These are phyloP conservation scores for Aspergillus steynii DNA, from an alignment of 495 filamentous ascomycete species.

Conservation along the genomic window DNA sequence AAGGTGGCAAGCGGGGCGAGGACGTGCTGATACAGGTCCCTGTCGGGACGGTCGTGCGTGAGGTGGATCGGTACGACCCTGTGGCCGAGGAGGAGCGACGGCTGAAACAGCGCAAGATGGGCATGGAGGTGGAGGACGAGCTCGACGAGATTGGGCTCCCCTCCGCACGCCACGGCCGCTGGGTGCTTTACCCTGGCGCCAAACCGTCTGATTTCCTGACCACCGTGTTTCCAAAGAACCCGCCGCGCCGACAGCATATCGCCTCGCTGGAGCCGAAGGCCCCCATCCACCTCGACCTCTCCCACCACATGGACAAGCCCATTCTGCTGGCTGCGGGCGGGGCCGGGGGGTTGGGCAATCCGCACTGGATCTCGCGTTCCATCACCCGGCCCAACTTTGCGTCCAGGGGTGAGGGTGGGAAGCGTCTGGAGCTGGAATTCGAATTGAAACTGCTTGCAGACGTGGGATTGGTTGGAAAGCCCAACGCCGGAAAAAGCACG, in stretches of 20 bases:
- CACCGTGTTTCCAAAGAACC: conserved; percentile 60
- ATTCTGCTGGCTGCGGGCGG: conserved; percentile 90
- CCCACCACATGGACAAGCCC: conserved; percentile 74
- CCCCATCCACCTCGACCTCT: conserved; percentile 81
- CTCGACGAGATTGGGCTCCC: conserved; percentile 33
- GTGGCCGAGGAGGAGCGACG: conserved; percentile 60
- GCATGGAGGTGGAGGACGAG: conserved; percentile 17
- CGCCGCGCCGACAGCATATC: conserved; percentile 56
- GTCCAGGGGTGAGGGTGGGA: conserved; percentile 77
- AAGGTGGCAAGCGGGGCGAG: conserved; percentile 77
- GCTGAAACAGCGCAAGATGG: conserved; percentile 29
- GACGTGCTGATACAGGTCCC: conserved; percentile 89
- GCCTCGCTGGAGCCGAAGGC: conserved; percentile 62
- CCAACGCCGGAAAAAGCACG: conserved; percentile 96
- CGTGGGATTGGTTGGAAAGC: conserved; percentile 89
- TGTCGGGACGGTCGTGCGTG: conserved; percentile 86
- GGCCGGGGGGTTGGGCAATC: conserved; percentile 87
- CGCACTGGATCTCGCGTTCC: conserved; percentile 77
- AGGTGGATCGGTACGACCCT: conserved; percentile 77
- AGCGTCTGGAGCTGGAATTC: conserved; percentile 77
- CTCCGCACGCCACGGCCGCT: conserved; percentile 61
- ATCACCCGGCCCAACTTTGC: conserved; percentile 79
- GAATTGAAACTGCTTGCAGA: conserved; percentile 95
- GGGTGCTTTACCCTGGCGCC: conserved; percentile 79
- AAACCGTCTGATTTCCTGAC: conserved; percentile 64